Base-by-base conservation (phyloP, 805 yeast species). In the Schwanniomyces polymorphus region DNA sequence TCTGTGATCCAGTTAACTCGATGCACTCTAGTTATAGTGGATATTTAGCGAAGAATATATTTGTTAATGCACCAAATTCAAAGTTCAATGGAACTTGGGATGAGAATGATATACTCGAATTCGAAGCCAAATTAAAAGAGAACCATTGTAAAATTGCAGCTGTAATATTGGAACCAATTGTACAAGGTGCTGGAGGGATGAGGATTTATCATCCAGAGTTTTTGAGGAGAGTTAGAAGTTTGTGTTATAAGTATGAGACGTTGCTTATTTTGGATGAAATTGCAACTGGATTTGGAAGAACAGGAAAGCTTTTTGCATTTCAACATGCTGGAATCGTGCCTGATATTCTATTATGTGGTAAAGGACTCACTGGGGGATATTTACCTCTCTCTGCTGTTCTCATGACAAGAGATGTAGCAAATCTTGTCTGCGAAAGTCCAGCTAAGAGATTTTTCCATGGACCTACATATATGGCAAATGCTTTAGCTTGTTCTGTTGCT, bases 151-250 rank as follows among this genome's bases (percentile, higher is more conserved):
- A 82, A 65, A 83, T 92, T 55, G 96, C 97, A 41, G 98, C 97
- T 31, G 81, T 92, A 55, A 72, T 92, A 54, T 81, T 92, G 57
- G 98, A 92, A 72, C 97, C 97, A 52, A 91, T 91, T 61, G 98
- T 92, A 68, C 98, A 97, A 66, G 98, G 92, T 68, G 98, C 98
- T 28, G 98, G 98, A 57, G 91, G 92, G 55, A 91, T 91, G 26
- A 97, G 91, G 18, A 97, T 97, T 43, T 92, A 91, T 73, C 79
- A 91, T 56, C 69, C 83, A 44, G 10, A 34, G 17, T 34, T 34
- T 16, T 14, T 34, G 17, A 34, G 17, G 8, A 72, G 76, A 58
- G 97, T 72, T 37, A 62, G 76, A 44, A 72, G 65, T 37, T 58
- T 80, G 43, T 78, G 82, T 56, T 73, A 75, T 60, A 79, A 79